phyloP scores from a whole-genome alignment of 768 basidiomycete genomes.

The Pilatotrama ljubarskyi region DNA sequence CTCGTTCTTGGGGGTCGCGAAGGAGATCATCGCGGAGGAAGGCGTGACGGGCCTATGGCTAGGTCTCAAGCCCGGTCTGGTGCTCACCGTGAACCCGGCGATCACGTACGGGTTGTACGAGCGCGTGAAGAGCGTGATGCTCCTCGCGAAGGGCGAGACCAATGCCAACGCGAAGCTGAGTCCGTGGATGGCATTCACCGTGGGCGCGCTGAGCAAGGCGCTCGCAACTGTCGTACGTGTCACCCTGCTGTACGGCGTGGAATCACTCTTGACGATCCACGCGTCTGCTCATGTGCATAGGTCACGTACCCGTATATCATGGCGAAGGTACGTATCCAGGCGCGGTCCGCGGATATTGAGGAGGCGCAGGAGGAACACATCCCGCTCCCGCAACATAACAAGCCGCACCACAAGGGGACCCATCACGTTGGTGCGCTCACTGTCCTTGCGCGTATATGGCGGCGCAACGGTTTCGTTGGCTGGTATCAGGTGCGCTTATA shows the following conservation, averaged over 20 bases:
- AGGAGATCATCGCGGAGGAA: slow-evolving; percentile 87
- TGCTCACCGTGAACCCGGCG: slow-evolving; percentile 96
- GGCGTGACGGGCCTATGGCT: slow-evolving; percentile 89
- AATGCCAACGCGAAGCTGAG: slow-evolving; percentile 57
- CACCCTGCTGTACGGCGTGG: background rate
- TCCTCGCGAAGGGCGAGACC: slow-evolving; percentile 47
- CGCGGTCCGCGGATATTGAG: slow-evolving; percentile 63
- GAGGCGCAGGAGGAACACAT: slow-evolving; percentile 44
- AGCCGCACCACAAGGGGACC: slow-evolving; percentile 44
- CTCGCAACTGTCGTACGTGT: slow-evolving; percentile 87
- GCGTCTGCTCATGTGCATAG: too few relatives aligned
- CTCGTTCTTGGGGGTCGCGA: slow-evolving; percentile 76
- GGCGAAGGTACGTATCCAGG: slow-evolving; percentile 96
- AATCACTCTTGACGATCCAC: too few relatives aligned
- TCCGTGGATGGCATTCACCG: slow-evolving; percentile 74
- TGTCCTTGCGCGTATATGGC: slow-evolving; percentile 69
- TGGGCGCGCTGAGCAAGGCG: slow-evolving; percentile 94
- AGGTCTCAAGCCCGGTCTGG: slow-evolving; percentile 87
- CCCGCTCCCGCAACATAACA: slow-evolving; percentile 38
- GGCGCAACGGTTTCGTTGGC: slow-evolving; percentile 79
- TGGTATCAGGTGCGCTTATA: slow-evolving; percentile 83
- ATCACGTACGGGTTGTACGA: slow-evolving; percentile 97
- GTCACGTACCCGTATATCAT: slow-evolving; percentile 95
- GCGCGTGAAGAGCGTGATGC: slow-evolving; percentile 75
- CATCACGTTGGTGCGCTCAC: slow-evolving; percentile 75